phyloP scores from a whole-genome alignment of 2,329 filamentous ascomycete genomes.

The Cryphonectria parasitica region DNA sequence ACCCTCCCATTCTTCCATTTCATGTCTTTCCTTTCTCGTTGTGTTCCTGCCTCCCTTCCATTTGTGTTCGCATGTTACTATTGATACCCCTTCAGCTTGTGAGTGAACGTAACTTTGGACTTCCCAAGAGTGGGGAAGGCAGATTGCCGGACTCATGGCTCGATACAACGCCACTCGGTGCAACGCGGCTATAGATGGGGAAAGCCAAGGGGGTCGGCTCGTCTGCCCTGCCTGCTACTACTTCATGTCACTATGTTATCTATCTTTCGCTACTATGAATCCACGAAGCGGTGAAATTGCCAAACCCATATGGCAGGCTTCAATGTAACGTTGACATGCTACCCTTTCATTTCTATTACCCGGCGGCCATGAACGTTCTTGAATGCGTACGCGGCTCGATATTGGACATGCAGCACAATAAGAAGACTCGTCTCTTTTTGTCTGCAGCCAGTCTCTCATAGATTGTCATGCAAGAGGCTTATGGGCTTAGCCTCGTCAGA shows the following conservation, averaged over 20 bases:
- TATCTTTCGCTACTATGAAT: not conserved
- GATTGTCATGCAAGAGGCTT: not conserved
- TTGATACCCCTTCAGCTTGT: no score
- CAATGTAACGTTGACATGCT: constrained; percentile 10
- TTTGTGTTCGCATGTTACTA: not conserved
- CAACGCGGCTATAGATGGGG: not conserved
- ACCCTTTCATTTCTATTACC: not conserved
- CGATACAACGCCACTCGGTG: not conserved
- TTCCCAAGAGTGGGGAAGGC: not conserved
- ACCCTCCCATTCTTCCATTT: not conserved
- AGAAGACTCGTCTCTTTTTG: not conserved
- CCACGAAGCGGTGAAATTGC: constrained; percentile 5
- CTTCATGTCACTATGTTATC: not conserved
- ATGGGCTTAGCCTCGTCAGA: not conserved
- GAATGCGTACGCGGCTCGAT: not conserved
- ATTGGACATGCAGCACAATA: not conserved
- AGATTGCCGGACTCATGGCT: constrained; percentile 1
- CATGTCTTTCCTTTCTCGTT: not conserved
- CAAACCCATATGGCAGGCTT: constrained; percentile 1
- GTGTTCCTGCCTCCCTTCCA: not conserved
- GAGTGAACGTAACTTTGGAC: not conserved
- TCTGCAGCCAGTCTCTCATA: not conserved
- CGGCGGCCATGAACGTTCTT: not conserved
- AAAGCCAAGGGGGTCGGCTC: not conserved
- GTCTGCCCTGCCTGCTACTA: not conserved